Conservation (phyloP, 371 early-diverging fungal species). For the Lichtheimia ramosa region DNA sequence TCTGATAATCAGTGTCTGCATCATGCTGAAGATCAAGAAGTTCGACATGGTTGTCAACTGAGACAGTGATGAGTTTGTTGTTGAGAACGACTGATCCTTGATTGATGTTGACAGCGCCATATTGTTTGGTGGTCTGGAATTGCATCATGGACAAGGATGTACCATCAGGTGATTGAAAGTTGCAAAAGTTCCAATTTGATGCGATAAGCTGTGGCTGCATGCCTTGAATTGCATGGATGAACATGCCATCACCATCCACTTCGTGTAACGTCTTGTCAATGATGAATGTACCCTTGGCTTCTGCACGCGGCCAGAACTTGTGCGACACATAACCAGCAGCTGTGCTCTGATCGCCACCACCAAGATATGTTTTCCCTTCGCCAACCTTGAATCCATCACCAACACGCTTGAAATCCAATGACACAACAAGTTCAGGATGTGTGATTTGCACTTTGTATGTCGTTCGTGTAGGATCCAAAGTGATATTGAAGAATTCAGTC, state of each 20-base stretch:
- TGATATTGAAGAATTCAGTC: conserved; percentile 70
- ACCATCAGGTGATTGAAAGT: conserved; percentile 58
- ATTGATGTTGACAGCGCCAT: conserved; percentile 68
- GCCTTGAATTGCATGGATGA: conserved; percentile 82
- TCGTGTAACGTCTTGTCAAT: conserved; percentile 67
- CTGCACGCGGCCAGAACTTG: conserved; percentile 82
- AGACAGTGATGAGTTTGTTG: conserved; percentile 68
- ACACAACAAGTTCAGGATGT: conserved; percentile 63
- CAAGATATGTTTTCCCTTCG: conserved; percentile 75
- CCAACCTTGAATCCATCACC: conserved; percentile 82
- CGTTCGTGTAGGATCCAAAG: conserved; percentile 48
- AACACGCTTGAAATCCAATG: conserved; percentile 64
- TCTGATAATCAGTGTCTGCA: conserved; percentile 75
- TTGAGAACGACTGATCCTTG: conserved; percentile 76
- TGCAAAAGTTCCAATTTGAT: conserved; percentile 82
- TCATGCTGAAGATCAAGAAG: conserved; percentile 56
- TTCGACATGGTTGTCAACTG: conserved; percentile 70
- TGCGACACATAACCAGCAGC: conserved; percentile 68
- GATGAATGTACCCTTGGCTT: conserved; percentile 70
- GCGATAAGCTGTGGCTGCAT: conserved; percentile 87
- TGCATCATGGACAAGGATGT: conserved; percentile 76
- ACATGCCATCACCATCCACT: conserved; percentile 73
- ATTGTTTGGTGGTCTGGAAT: conserved; percentile 79
- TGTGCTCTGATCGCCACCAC: conserved; percentile 48
- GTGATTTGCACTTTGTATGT: conserved; percentile 58